These are phyloP conservation scores for Oidiodendron maius DNA, from an alignment of 495 filamentous ascomycete genomes.

Conservation along the genomic window DNA sequence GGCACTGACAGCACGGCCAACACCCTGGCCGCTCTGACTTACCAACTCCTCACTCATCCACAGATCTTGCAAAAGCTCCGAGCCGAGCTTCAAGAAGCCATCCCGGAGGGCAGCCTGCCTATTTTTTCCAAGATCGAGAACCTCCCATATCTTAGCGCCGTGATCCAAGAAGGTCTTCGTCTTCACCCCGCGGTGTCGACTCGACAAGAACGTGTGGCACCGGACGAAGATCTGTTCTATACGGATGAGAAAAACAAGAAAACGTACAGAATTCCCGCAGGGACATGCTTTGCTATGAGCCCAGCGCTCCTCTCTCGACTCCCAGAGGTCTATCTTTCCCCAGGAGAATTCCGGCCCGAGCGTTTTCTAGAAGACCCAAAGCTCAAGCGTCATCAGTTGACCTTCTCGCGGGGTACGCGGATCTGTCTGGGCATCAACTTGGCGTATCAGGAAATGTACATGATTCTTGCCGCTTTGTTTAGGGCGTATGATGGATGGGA, in stretches of 20 bases:
- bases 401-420: slow-evolving; percentile 41
- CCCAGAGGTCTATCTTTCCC: slow-evolving; percentile 37
- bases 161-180: slow-evolving; percentile 31
- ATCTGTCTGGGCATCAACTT: slow-evolving; percentile 42
- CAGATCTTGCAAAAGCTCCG: slow-evolving; percentile 22
- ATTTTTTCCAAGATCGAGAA: slow-evolving; percentile 29
- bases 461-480: slow-evolving; percentile 28
- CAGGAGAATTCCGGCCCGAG: slow-evolving; percentile 43
- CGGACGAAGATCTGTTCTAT: slow-evolving; percentile 10
- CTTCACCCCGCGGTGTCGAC: slow-evolving; percentile 31
- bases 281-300: slow-evolving; percentile 40
- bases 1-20: slow-evolving; percentile 22
- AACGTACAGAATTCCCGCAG: slow-evolving; percentile 24
- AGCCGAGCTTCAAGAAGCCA: slow-evolving; percentile 18
- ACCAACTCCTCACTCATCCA: slow-evolving; percentile 25
- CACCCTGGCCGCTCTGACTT: slow-evolving; percentile 25
- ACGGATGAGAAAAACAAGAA: background rate
- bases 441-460: slow-evolving; percentile 35
- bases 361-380: slow-evolving; percentile 37
- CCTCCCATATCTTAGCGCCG: slow-evolving; percentile 4
- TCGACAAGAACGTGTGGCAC: slow-evolving; percentile 27
- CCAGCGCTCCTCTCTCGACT: slow-evolving; percentile 39
- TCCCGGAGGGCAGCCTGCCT: slow-evolving; percentile 8
- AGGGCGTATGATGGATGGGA: slow-evolving; percentile 24
- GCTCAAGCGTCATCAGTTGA: slow-evolving; percentile 32